Evolutionary conservation across 2,329 filamentous ascomycete species (phyloP).

Genomic region (Alternaria alternata): DNA sequence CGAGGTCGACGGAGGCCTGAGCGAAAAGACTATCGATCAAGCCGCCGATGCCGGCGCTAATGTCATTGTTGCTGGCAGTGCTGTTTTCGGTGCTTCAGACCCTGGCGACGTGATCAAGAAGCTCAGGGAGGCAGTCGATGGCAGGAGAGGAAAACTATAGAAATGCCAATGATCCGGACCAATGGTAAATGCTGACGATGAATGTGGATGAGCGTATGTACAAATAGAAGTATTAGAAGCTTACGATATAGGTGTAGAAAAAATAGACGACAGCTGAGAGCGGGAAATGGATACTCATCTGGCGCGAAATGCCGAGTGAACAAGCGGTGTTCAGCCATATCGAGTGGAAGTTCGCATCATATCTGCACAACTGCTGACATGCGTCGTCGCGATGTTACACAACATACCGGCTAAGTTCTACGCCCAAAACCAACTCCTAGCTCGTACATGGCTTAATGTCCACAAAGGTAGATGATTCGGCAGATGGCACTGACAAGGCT

Average conservation of each 20-base stretch:
- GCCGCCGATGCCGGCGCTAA: slow-evolving; percentile 96
- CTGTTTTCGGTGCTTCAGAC: slow-evolving; percentile 91
- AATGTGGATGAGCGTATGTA: slow-evolving; percentile 2
- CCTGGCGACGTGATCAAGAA: slow-evolving; percentile 86
- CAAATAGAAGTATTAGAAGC: slow-evolving; percentile 1
- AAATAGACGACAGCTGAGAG: neutral
- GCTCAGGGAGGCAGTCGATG: slow-evolving; percentile 80
- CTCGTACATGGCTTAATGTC: neutral
- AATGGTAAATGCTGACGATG: neutral
- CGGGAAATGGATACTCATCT: neutral
- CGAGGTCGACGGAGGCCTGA: slow-evolving; percentile 93
- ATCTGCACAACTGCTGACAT: slow-evolving; percentile 14
- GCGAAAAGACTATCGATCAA: slow-evolving; percentile 87
- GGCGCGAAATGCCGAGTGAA: neutral
- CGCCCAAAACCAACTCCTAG: neutral
- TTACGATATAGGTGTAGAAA: slow-evolving; percentile 7
- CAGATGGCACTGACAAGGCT: neutral
- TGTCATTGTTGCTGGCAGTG: slow-evolving; percentile 95
- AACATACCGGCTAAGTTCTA: slow-evolving; percentile 8
- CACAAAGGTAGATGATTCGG: neutral
- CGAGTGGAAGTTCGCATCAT: neutral
- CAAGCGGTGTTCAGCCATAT: neutral
- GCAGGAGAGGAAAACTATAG: slow-evolving; percentile 54
- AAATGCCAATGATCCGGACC: neutral
- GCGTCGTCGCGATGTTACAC: slow-evolving; percentile 15